Evolutionary conservation across 2,329 filamentous ascomycete species (phyloP), one percentile per base, ranked within the genome.

Genomic region (Ceratocystis variospora): DNA sequence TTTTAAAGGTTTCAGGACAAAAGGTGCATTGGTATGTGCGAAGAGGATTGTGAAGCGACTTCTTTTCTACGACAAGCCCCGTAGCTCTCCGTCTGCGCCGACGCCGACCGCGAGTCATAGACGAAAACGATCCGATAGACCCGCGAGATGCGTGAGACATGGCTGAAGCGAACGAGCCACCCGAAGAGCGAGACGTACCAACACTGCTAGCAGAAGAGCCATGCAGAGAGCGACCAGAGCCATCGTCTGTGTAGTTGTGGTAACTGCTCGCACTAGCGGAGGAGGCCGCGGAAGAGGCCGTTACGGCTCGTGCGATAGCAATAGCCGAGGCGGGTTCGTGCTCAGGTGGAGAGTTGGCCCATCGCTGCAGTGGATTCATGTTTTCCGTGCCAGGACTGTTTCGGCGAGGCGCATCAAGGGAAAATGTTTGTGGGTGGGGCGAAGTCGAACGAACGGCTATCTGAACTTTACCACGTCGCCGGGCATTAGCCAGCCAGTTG

Each of bases 401-500:
- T 66, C 79, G 76, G 71, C 81, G 77, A 10, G 90, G 88, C 66
- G 96, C 92, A 69, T 92, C 85, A 69, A 96, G 86, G 4, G 86
- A 83, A 66, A 79, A 79, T 22, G 81, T 81, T 19, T 66, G 65
- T 22, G 67, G 67, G 70, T 87, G 83, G 0, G 90, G 88, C 3
- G 89, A 92, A 19, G 81, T 84, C 37, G 83, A 85, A 69, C 87
- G 81, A 61, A 84, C 84, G 1, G 83, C 79, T 15, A 66, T 17
- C 61, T 86, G 83, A 65, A 88, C 85, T 77, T 96, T 96, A 71
- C 89, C 87, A 69, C 91, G 83, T 66, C 91, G 84, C 55, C 91
- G 85, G 67, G 90, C 90, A 75, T 96, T 96, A 68, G 91, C 91
- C 61, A 96, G 83, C 91, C 91, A 96, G 73, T 95, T 96, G 10